Base-by-base conservation (phyloP, 257 asterid species). In the Primulina tabacum region DNA sequence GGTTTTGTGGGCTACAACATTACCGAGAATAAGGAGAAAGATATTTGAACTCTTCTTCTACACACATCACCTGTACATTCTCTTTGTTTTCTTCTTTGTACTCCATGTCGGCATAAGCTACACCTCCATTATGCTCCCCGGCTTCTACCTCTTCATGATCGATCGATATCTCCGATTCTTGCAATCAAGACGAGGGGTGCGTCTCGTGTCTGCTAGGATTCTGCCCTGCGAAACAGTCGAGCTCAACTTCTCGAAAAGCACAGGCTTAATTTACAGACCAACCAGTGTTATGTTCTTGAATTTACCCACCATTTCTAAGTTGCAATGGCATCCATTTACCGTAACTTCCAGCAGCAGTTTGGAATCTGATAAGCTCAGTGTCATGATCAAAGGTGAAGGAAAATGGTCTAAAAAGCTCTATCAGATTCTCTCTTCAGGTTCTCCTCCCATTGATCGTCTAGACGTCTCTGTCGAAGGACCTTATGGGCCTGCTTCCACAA, bases 41-140 rank as follows among this genome's bases (percentile, higher is more conserved):
- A 72, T 82, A 66, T 93, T 90, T 50, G 97, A 93, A 74, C 79
- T 90, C 59, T 93, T 93, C 79, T 93, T 87, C 79, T 90, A 90
- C 82, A 78, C 97, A 43, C 99, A 89, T 18, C 83, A 90, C 68
- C 77, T 93, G 20, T 93, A 93, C 85, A 84, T 81, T 5, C 74
- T 87, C 56, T 93, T 87, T 43, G 70, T 90, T 68, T 7, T 90
- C 73, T 93, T 90, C 91, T 93, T 83, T 56, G 80, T 89, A 20
- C 81, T 90, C 40, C 99, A 90, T 57, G 89, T 84, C 29, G 92
- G 99, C 56, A 71, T 87, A 4, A 43, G 81, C 47, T 86, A 67
- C 32, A 8, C 88, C 29, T 68, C 75, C 79, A 73, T 87, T 14
- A 82, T 83, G 87, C 89, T 93, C 59, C 99, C 99, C 0, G 96